Percentiles rank a stretch among this genome's conserved stretches.
Evolutionary conservation across 2,329 filamentous ascomycete species (phyloP).

Genomic region (Chaetoscypha palmicola): DNA sequence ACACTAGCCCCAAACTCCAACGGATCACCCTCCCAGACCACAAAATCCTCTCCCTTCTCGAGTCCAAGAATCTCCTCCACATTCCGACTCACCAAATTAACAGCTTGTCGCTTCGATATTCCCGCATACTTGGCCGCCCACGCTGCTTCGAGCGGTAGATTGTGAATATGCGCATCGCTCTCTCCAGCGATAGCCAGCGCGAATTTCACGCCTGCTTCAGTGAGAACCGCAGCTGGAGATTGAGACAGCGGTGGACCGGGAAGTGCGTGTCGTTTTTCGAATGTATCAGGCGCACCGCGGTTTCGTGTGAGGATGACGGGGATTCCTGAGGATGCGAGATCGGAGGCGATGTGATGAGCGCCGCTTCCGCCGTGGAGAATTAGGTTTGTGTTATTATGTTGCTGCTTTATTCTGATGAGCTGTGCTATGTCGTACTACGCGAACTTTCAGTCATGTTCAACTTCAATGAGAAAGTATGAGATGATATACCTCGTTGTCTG

Average conservation of each 20-base stretch:
- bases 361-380: slow-evolving; percentile 36
- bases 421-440: slow-evolving; percentile 36
- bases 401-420: slow-evolving; percentile 34
- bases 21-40: slow-evolving; percentile 39
- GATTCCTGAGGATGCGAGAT: slow-evolving; percentile 35
- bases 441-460: neutral
- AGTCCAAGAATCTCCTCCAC: slow-evolving; percentile 37
- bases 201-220: slow-evolving; percentile 36
- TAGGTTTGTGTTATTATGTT: slow-evolving; percentile 30
- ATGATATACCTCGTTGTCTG: slow-evolving; percentile 32
- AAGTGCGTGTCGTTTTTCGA: slow-evolving; percentile 34
- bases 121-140: slow-evolving; percentile 37
- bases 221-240: slow-evolving; percentile 34
- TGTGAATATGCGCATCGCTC: slow-evolving; percentile 35
- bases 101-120: slow-evolving; percentile 30
- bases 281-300: slow-evolving; percentile 31
- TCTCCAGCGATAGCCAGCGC: slow-evolving; percentile 29
- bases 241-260: slow-evolving; percentile 37
- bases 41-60: slow-evolving; percentile 32
- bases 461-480: neutral
- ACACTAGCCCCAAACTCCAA: slow-evolving; percentile 36
- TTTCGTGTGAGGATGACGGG: slow-evolving; percentile 38
- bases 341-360: slow-evolving; percentile 35
- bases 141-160: slow-evolving; percentile 34
- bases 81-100: slow-evolving; percentile 35